Evolutionary conservation across 2,329 filamentous ascomycete species (phyloP).

Genomic region (Exserohilum rostratum): DNA sequence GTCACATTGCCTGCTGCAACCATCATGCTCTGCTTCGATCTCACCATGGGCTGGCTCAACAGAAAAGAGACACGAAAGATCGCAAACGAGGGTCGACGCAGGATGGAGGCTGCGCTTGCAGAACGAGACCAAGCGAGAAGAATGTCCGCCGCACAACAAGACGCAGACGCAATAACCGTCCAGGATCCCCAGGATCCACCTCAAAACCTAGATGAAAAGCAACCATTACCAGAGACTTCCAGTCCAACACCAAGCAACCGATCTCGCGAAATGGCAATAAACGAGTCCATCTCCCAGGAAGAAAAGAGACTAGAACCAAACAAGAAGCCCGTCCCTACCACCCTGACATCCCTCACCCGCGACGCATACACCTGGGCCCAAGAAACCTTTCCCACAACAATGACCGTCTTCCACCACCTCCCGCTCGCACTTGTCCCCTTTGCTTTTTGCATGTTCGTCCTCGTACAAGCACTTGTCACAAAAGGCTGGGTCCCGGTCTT

Average conservation of each 20-base stretch:
- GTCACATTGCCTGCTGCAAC: slow-evolving; percentile 72
- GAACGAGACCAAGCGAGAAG: slow-evolving; percentile 41
- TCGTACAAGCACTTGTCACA: slow-evolving; percentile 73
- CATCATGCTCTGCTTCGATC: slow-evolving; percentile 72
- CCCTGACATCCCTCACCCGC: slow-evolving; percentile 58
- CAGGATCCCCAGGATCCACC: slow-evolving; percentile 1
- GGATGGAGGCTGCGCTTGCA: slow-evolving; percentile 53
- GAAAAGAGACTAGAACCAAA: slow-evolving; percentile 11
- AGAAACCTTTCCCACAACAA: slow-evolving; percentile 73
- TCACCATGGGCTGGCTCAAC: slow-evolving; percentile 67
- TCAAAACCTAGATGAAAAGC: slow-evolving; percentile 17
- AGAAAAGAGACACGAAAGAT: slow-evolving; percentile 68
- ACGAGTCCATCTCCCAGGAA: slow-evolving; percentile 1
- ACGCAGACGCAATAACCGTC: slow-evolving; percentile 12
- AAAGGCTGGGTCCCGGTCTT: slow-evolving; percentile 78
- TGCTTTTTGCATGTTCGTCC: slow-evolving; percentile 74
- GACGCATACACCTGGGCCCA: slow-evolving; percentile 64
- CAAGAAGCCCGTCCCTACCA: slow-evolving; percentile 44
- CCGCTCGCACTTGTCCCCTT: slow-evolving; percentile 73
- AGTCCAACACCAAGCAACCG: slow-evolving; percentile 7
- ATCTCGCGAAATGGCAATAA: not conserved
- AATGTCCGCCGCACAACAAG: slow-evolving; percentile 20
- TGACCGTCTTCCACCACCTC: slow-evolving; percentile 68
- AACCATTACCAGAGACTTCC: slow-evolving; percentile 1
- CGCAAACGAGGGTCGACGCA: slow-evolving; percentile 61